Base-by-base conservation (phyloP, 352 stramenopile genomes). In the Pythium dissimile region DNA sequence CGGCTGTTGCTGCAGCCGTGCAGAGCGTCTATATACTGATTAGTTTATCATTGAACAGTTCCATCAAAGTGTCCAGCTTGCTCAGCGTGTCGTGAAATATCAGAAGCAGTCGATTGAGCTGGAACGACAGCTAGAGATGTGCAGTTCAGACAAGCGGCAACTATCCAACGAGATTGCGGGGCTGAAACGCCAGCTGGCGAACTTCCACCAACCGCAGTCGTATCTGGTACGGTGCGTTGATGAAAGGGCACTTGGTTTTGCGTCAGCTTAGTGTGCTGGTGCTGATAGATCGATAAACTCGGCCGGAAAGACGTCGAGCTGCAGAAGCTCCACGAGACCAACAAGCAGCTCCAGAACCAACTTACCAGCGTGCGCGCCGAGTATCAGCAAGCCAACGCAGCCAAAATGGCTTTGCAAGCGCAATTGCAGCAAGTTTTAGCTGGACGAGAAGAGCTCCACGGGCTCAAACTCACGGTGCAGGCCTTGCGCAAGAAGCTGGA, bases 401-500 rank as follows among this genome's bases (percentile, higher is more conserved):
- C 76, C 2, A 84, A 81, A 44, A 56, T 78, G 37, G 72, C 69
- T 12, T 49, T 92, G 15, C 82, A 89, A 50, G 52, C 59, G 0
- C 82, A 92, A 53, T 63, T 92, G 1, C 80, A 90, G 69, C 74
- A 89, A 42, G 56, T 92, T 10, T 51, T 92, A 10, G 62, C 72
- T 13, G 67, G 74, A 39, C 71, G 79, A 13, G 64, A 75, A n/a
- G 79, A 92, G 45, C 62, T 92, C 13, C 75, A 89, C 45, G 56
- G 64, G 5, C 65, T 92, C 24, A 89, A 92, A 42, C 43, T 61
- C n/a, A 84, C 72, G 1, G 76, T 89, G 0, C 59, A 78, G 15
- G 30, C 73, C 18, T 51, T 88, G 16, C 73, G 66, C 0, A 64
- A 77, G 23, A 72, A 73, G 35, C 56, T 73, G 5, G 24, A 23